A percentile compares a stretch with the other conserved stretches of the same genome.
phyloP scores from a whole-genome alignment of 1,284 basidiomycete species.

The Ustilago cynodontis region DNA sequence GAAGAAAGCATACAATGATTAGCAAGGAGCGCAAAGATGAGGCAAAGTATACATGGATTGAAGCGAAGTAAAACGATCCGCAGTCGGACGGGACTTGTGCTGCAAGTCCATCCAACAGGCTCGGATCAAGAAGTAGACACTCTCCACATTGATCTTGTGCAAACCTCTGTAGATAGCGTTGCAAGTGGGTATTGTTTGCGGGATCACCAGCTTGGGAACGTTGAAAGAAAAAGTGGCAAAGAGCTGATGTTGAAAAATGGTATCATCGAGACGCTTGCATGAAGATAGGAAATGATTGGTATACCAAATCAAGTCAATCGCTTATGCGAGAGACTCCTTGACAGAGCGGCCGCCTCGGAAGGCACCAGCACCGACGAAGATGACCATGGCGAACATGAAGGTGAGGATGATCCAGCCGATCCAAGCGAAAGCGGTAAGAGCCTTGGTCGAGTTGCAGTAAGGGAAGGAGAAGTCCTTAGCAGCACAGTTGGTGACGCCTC shows the following conservation, averaged over 20 bases:
- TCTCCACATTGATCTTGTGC: background rate
- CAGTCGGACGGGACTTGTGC: background rate
- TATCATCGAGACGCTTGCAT: slow-evolving; percentile 31
- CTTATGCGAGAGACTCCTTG: slow-evolving; percentile 64
- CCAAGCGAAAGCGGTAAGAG: slow-evolving; percentile 67
- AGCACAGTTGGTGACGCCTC: slow-evolving; percentile 40
- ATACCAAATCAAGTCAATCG: background rate
- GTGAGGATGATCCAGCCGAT: slow-evolving; percentile 65
- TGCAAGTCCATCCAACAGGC: background rate
- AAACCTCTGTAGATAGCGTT: background rate
- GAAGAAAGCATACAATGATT: slow-evolving; percentile 10
- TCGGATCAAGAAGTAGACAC: background rate
- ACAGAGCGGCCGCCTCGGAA: slow-evolving; percentile 68
- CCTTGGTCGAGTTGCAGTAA: slow-evolving; percentile 65
- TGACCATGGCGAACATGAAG: slow-evolving; percentile 62
- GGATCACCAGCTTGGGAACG: background rate
- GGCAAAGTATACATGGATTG: background rate
- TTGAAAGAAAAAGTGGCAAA: slow-evolving; percentile 3
- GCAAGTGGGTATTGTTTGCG: background rate
- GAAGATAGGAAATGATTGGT: background rate
- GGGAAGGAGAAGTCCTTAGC: slow-evolving; percentile 34
- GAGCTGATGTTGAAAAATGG: slow-evolving; percentile 14
- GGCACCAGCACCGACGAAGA: slow-evolving; percentile 60
- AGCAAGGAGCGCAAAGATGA: slow-evolving; percentile 22
- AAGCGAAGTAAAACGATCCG: background rate